Evolutionary conservation across 1,284 basidiomycete species (phyloP).

Genomic region (Moniliella sp.): DNA sequence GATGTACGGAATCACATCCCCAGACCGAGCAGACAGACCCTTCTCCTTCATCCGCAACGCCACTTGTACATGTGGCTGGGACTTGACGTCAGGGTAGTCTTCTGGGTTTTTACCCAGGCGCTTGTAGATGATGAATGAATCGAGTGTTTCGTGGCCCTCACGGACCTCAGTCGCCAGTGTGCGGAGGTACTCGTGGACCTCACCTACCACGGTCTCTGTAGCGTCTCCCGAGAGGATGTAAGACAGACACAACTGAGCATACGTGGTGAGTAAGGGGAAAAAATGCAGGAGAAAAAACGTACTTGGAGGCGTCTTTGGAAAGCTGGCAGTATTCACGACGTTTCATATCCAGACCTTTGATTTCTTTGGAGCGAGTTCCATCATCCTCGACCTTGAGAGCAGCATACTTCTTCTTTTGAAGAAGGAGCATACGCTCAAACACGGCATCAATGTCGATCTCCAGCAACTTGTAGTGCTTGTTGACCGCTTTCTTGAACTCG

Average conservation of each 20-base stretch:
- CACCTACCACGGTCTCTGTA: conserved; percentile 68
- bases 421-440: conserved; percentile 70
- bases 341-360: conserved; percentile 98
- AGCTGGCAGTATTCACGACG: conserved; percentile 78
- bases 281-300: conserved; percentile 34
- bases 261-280: background rate
- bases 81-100: conserved; percentile 84
- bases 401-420: conserved; percentile 99
- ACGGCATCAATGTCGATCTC: conserved; percentile 92
- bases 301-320: conserved; percentile 80
- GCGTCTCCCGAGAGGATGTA: conserved; percentile 76
- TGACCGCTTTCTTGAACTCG: conserved; percentile 83
- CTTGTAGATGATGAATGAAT: conserved; percentile 67
- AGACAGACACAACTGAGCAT: conserved; percentile 39
- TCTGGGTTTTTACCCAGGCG: conserved; percentile 29
- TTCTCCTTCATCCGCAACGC: conserved; percentile 71
- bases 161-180: conserved; percentile 55
- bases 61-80: conserved; percentile 87
- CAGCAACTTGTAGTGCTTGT: conserved; percentile 76
- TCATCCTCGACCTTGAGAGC: conserved; percentile 52
- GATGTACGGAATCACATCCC: conserved; percentile 87
- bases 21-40: conserved; percentile 55
- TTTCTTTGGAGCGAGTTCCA: conserved; percentile 39
- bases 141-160: conserved; percentile 53
- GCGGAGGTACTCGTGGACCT: conserved; percentile 74